phyloP scores from a whole-genome alignment of 2,329 filamentous ascomycete genomes.

The Acephala macrosclerotiorum region DNA sequence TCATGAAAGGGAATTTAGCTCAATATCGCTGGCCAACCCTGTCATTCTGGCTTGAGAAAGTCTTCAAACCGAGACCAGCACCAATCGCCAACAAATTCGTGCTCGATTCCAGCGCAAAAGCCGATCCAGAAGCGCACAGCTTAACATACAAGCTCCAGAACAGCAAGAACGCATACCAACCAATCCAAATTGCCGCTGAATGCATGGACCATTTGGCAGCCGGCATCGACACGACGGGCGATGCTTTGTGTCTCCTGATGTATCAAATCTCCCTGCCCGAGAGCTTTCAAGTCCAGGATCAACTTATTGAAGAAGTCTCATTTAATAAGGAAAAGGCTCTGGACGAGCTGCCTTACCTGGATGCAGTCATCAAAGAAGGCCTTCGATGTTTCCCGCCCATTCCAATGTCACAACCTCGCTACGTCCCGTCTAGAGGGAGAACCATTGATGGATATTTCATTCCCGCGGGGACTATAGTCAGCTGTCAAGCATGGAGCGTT shows the following conservation, averaged over 20 bases:
- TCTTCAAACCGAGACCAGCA: conserved; percentile 64
- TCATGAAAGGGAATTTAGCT: conserved; percentile 55
- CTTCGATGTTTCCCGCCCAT: conserved; percentile 70
- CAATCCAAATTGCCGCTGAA: conserved; percentile 68
- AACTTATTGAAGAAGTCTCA: conserved; percentile 60
- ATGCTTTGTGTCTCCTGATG: conserved; percentile 74
- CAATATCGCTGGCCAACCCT: conserved; percentile 88
- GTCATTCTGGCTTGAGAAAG: conserved; percentile 94
- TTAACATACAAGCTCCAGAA: conserved; percentile 65
- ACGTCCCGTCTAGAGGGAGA: conserved; percentile 61
- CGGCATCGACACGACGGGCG: conserved; percentile 76
- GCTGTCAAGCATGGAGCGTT: conserved; percentile 67
- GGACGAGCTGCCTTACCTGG: conserved; percentile 64
- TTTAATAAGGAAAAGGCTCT: conserved; percentile 48
- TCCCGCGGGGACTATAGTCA: conserved; percentile 62
- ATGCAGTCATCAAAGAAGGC: conserved; percentile 69
- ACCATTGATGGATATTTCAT: conserved; percentile 62
- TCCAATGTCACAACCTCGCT: conserved; percentile 70
- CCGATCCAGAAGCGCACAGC: conserved; percentile 59
- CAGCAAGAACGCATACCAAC: conserved; percentile 55
- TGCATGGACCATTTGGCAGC: conserved; percentile 75
- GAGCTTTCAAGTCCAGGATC: conserved; percentile 58
- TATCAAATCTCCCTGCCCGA: conserved; percentile 71
- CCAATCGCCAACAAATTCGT: conserved; percentile 68
- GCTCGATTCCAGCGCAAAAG: conserved; percentile 55